Conservation (phyloP, 2,329 filamentous ascomycete species). For the Xylariaceae sp. region DNA sequence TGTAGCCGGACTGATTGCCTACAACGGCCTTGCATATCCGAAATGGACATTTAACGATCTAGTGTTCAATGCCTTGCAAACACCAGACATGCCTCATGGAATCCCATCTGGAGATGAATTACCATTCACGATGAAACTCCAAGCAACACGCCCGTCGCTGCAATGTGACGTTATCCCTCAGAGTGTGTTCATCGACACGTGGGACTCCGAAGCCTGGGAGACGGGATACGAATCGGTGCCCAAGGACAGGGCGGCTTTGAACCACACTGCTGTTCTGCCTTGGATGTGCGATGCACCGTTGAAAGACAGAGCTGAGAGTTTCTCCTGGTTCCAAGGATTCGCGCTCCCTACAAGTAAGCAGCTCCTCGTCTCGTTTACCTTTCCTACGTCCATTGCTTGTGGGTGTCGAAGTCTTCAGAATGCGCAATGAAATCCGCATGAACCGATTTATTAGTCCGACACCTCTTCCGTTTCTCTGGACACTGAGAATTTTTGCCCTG, state of each 20-base stretch:
- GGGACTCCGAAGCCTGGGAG: constrained; percentile 1
- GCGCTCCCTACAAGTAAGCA: constrained; percentile 2
- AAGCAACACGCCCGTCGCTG: constrained; percentile 11
- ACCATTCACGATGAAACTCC: constrained; percentile 5
- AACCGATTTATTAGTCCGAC: too few relatives aligned
- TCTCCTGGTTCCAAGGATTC: constrained; percentile 11
- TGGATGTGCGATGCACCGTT: constrained; percentile 4
- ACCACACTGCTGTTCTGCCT: constrained; percentile 6
- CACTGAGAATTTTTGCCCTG: too few relatives aligned
- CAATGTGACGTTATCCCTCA: constrained; percentile 6
- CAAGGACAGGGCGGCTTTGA: constrained; percentile 3
- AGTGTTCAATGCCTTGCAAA: constrained; percentile 7
- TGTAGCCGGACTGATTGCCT: constrained; percentile 9
- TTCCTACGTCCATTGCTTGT: background rate
- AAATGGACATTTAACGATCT: constrained; percentile 12
- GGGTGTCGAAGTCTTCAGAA: too few relatives aligned
- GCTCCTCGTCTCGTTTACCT: background rate
- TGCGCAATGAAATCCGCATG: too few relatives aligned
- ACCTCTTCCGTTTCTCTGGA: too few relatives aligned
- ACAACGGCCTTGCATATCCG: constrained; percentile 7
- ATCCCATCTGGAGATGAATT: background rate
- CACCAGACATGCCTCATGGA: background rate
- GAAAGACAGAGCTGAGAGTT: background rate
- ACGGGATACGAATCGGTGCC: background rate
- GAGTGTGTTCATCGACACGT: background rate